phyloP scores from a whole-genome alignment of 1,139 yeast species.

The Lizanozyma gosingica region DNA sequence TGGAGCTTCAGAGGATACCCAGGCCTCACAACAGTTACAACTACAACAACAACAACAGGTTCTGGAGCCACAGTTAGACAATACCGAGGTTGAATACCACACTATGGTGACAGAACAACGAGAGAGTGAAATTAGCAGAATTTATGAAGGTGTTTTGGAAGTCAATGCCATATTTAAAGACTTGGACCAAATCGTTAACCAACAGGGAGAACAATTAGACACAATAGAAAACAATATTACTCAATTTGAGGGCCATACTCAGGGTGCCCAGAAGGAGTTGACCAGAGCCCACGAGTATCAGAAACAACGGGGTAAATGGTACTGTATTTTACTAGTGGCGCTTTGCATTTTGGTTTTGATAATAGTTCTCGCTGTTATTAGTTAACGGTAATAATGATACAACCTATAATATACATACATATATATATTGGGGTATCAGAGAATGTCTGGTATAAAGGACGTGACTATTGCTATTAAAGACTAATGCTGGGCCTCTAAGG shows the following conservation, averaged over 20 bases:
- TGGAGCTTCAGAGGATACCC: slow-evolving; percentile 6
- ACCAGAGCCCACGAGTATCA: slow-evolving; percentile 71
- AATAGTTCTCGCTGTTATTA: neutral
- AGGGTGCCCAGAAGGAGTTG: slow-evolving; percentile 63
- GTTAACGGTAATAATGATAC: too few species aligned
- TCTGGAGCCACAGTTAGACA: slow-evolving; percentile 27
- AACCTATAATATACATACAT: too few species aligned
- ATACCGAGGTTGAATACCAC: slow-evolving; percentile 72
- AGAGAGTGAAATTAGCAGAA: slow-evolving; percentile 60
- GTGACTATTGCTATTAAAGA: too few species aligned
- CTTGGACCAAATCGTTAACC: slow-evolving; percentile 64
- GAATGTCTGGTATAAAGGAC: too few species aligned
- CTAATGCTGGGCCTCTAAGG: too few species aligned
- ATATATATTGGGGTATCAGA: too few species aligned
- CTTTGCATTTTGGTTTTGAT: slow-evolving; percentile 28
- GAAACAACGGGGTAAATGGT: slow-evolving; percentile 60
- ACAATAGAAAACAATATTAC: slow-evolving; percentile 73
- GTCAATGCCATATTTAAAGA: slow-evolving; percentile 81
- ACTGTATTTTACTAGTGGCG: slow-evolving; percentile 51
- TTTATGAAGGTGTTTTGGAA: slow-evolving; percentile 71
- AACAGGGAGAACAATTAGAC: slow-evolving; percentile 80
- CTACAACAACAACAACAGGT: slow-evolving; percentile 27
- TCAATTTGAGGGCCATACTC: slow-evolving; percentile 56
- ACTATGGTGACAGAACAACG: slow-evolving; percentile 61
- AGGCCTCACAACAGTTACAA: slow-evolving; percentile 12